Base-by-base conservation (phyloP, 2,329 filamentous ascomycete genomes). In the Parastagonospora avenae region DNA sequence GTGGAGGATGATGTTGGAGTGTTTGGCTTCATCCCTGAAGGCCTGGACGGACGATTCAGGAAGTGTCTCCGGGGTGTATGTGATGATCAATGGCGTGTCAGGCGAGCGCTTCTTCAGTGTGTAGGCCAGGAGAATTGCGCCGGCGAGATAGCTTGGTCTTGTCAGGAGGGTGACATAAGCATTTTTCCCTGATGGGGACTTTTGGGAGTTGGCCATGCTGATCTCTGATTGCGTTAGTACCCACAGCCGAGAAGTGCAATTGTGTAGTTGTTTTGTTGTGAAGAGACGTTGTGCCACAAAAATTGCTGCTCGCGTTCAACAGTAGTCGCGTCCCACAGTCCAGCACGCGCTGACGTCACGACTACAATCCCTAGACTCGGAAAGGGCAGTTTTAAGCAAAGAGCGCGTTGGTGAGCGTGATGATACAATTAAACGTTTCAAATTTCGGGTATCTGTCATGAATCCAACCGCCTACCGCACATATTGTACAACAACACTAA, bases 161-260 rank as follows among this genome's bases (percentile, higher is more conserved):
- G 80, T 83, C 29, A 83, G 74, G 28, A 83, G 72, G 1, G 80
- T 82, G 14, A 77, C 75, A 63, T 80, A 83, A 3, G 77, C 77
- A 46, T 72, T 55, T 44, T 48, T 59, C 11, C 39, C 33, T 19
- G 14, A 15, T 16, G 28, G 11, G 15, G 10, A 32, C 24, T 42
- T 8, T 28, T 27, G 7, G 4, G 35, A 10, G 14, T 16, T 8
- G 19, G 37, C 37, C 37, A 39, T 39, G 16, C 7, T 39, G 35
- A 11, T 16, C 15, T 16, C 12, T 9, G 14, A 8, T 6, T 16
- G 14, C 14, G 8, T 16, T 11, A 16, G 4, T 16, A 6, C 8
- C 19, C 8, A 37, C 7, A 8, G 16, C 4, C 14, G 10, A 9
- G 14, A 24, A 24, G 19, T 24, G 19, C 19, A 24, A 37, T 35